Evolutionary conservation across 1,284 basidiomycete species (phyloP).

Genomic region (Chalciporus sp.): DNA sequence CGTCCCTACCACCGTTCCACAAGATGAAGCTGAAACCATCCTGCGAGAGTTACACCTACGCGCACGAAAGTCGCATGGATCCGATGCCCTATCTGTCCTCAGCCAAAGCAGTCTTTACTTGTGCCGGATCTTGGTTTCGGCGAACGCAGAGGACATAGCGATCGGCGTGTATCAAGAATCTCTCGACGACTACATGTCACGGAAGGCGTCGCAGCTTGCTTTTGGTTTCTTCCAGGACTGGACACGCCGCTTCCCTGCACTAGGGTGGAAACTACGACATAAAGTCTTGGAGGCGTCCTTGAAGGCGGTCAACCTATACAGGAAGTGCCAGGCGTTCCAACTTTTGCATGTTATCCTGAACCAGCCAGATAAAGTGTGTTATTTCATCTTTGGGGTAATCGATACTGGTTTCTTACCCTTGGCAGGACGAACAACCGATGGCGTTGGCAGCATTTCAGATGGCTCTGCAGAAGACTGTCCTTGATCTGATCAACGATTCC

Average conservation of each 20-base stretch:
- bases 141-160: conserved; percentile 46
- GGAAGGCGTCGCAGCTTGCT: conserved; percentile 81
- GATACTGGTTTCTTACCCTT: conserved; percentile 1
- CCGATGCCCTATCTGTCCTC: conserved; percentile 66
- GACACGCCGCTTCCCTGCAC: conserved; percentile 65
- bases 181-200: conserved; percentile 75
- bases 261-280: conserved; percentile 70
- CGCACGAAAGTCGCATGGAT: conserved; percentile 69
- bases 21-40: conserved; percentile 45
- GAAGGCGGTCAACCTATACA: conserved; percentile 73
- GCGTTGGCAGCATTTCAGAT: conserved; percentile 51
- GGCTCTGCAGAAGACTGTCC: conserved; percentile 51
- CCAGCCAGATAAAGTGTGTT: conserved; percentile 43
- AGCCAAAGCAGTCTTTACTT: conserved; percentile 77
- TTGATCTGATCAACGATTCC: conserved; percentile 53
- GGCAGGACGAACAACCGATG: conserved; percentile 30
- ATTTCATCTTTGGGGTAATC: background rate
- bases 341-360: conserved; percentile 71
- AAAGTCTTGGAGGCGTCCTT: conserved; percentile 57
- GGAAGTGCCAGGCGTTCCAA: conserved; percentile 74
- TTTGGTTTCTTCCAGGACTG: conserved; percentile 81
- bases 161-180: conserved; percentile 67
- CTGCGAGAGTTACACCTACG: conserved; percentile 72
- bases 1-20: conserved; percentile 42
- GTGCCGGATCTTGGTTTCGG: conserved; percentile 56